Percentiles rank a stretch among this genome's conserved stretches.
phyloP scores from a whole-genome alignment of 2,329 filamentous ascomycete genomes.

The Aspergillus pseudoterreus region DNA sequence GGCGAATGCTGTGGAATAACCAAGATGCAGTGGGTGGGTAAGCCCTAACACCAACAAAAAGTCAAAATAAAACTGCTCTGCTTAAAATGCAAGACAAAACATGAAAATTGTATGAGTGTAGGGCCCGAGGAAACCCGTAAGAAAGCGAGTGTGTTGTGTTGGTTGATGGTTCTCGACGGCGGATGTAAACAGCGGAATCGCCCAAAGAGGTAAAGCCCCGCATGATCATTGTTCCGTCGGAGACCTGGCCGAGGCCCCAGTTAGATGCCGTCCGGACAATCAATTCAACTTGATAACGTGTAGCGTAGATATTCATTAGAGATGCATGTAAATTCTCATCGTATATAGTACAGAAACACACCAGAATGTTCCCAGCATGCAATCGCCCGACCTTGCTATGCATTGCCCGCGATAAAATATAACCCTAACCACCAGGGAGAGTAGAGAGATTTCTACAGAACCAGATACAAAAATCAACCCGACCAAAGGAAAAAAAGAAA shows the following conservation, averaged over 20 bases:
- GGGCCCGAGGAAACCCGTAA: too few species aligned
- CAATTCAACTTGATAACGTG: too few species aligned
- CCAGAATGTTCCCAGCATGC: constrained; percentile 21
- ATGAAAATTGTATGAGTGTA: too few species aligned
- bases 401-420: constrained; percentile 23
- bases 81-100: not conserved
- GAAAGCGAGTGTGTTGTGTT: constrained; percentile 2
- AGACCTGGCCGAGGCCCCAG: not conserved
- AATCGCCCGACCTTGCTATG: constrained; percentile 29
- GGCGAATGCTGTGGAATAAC: not conserved
- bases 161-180: constrained; percentile 11
- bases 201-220: constrained; percentile 19
- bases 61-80: not conserved
- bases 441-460: constrained; percentile 37
- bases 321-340: not conserved
- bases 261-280: not conserved
- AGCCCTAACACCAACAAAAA: not conserved
- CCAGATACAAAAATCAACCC: constrained; percentile 16
- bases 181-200: constrained; percentile 25
- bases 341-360: constrained; percentile 16
- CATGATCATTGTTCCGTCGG: not conserved
- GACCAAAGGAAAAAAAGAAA: constrained; percentile 13
- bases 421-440: constrained; percentile 20
- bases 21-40: not conserved
- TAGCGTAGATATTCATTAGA: too few species aligned